phyloP scores from a whole-genome alignment of 257 asterid species.

The Nicotiana paniculata region DNA sequence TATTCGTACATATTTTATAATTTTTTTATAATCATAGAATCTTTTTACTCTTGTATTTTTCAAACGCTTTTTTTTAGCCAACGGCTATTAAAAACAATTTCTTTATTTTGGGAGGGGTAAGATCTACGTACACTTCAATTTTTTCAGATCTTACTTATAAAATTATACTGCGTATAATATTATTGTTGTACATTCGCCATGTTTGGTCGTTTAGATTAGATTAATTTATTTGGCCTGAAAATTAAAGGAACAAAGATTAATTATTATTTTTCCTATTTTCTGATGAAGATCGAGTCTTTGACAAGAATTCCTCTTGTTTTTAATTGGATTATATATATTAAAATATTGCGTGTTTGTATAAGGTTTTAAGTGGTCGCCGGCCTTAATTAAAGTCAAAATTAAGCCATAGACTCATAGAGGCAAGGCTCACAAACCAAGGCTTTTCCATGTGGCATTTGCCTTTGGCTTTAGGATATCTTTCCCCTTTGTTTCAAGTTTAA shows the following conservation, averaged over 20 bases:
- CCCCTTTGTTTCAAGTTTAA: not conserved
- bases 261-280: not conserved
- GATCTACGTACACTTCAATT: fast-evolving
- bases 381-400: not conserved
- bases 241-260: not conserved
- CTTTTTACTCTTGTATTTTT: no score
- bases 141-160: no score
- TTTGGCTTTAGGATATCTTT: not conserved
- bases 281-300: not conserved
- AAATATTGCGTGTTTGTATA: not conserved
- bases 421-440: not conserved
- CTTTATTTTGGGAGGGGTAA: no score
- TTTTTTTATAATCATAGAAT: no score
- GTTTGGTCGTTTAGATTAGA: no score
- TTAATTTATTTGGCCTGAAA: not conserved
- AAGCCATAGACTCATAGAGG: not conserved
- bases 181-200: no score
- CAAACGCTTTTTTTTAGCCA: no score
- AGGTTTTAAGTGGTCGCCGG: not conserved
- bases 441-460: constrained; percentile 8
- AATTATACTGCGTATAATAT: no score
- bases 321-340: not conserved
- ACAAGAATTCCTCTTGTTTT: not conserved
- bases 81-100: fast-evolving
- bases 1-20: no score